phyloP scores from a whole-genome alignment of 345 rosid species.

The Microcos paniculata region DNA sequence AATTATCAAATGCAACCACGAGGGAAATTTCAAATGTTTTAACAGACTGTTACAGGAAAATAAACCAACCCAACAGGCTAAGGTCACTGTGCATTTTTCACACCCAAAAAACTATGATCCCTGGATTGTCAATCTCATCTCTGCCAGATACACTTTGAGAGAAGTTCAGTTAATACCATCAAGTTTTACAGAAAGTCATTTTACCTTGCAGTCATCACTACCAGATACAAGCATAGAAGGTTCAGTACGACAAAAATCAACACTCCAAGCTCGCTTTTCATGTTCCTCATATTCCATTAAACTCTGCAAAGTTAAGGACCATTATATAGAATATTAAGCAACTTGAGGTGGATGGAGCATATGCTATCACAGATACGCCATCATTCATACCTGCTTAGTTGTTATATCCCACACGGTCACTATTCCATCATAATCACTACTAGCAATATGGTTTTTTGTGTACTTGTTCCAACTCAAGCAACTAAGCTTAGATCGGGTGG shows the following conservation, averaged over 20 bases:
- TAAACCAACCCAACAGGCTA: not conserved
- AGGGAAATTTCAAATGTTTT: not conserved
- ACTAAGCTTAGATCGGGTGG: conserved; percentile 61
- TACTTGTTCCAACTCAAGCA: conserved; percentile 73
- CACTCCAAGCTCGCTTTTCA: conserved; percentile 68
- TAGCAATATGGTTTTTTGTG: conserved; percentile 56
- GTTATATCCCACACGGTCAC: conserved; percentile 60
- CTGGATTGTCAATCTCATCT: not conserved
- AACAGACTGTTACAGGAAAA: conserved; percentile 1
- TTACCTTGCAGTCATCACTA: conserved; percentile 63
- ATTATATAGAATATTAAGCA: not conserved
- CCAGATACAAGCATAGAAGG: conserved; percentile 70
- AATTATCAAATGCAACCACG: not conserved
- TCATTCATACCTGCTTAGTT: conserved; percentile 46
- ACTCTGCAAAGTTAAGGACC: conserved; percentile 35
- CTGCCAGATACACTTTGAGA: not conserved
- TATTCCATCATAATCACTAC: conserved; percentile 69
- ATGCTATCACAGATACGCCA: not conserved
- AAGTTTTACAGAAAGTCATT: conserved; percentile 10
- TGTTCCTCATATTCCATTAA: conserved; percentile 67
- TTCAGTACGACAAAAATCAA: conserved; percentile 60
- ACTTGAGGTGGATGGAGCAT: not conserved
- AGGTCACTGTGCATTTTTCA: not conserved
- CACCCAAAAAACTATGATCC: not conserved
- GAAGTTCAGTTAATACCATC: not conserved